Percentiles rank a stretch among this genome's conserved stretches.
phyloP scores from a whole-genome alignment of 2,329 filamentous ascomycete species.

The Diaporthe capsici region DNA sequence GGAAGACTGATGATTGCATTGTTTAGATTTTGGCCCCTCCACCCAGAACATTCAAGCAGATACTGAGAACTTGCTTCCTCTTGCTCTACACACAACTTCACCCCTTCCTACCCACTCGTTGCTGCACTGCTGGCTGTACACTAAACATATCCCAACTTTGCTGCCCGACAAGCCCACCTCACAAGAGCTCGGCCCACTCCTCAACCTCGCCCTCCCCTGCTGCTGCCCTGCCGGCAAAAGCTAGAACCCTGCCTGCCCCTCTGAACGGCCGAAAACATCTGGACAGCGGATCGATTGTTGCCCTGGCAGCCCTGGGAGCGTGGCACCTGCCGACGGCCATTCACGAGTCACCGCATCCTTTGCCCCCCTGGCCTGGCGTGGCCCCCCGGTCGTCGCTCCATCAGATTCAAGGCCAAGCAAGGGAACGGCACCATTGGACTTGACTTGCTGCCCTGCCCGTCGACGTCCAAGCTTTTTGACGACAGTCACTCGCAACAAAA shows the following conservation, averaged over 20 bases:
- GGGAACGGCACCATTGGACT: constrained; percentile 13
- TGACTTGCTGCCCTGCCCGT: constrained; percentile 33
- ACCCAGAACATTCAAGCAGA: not conserved
- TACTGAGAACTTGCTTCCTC: no score
- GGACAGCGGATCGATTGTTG: constrained; percentile 28
- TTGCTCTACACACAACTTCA: not conserved
- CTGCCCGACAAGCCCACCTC: constrained; percentile 23
- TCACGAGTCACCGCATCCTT: constrained; percentile 14
- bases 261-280: constrained; percentile 17
- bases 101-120: not conserved
- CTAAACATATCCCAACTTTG: not conserved
- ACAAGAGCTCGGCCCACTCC: constrained; percentile 1
- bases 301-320: constrained; percentile 25
- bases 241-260: constrained; percentile 29
- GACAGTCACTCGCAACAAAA: constrained; percentile 28
- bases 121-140: not conserved
- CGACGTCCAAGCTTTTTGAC: constrained; percentile 36
- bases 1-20: constrained; percentile 18
- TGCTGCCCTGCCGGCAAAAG: constrained; percentile 22
- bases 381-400: constrained; percentile 10
- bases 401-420: constrained; percentile 23
- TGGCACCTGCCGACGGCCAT: constrained; percentile 29
- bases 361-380: constrained; percentile 19
- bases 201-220: not conserved
- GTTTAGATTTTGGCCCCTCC: constrained; percentile 4